Conservation (phyloP, 495 filamentous ascomycete species). For the Parachaetomium inaequale region DNA sequence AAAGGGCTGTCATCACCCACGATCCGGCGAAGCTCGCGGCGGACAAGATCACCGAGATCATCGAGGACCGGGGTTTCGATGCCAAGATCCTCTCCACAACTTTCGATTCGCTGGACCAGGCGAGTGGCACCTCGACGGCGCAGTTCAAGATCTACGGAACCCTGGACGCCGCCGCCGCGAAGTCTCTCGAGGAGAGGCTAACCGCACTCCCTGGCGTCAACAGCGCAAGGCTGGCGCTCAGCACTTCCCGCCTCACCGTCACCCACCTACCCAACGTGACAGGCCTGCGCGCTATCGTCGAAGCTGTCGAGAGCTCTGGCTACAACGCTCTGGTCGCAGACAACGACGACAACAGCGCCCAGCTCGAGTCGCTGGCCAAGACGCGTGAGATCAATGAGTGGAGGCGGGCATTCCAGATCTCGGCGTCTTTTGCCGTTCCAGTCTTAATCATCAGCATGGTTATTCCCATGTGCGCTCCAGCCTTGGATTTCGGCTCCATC, state of each 20-base stretch:
- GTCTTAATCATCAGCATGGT: conserved; percentile 94
- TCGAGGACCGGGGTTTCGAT: conserved; percentile 90
- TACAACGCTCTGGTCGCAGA: conserved; percentile 89
- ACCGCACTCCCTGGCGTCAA: conserved; percentile 63
- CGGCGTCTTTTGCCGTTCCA: conserved; percentile 76
- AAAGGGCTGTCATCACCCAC: conserved; percentile 85
- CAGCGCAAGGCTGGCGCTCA: conserved; percentile 66
- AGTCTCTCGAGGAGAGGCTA: conserved; percentile 66
- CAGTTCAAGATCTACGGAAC: conserved; percentile 84
- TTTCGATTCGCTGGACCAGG: conserved; percentile 43
- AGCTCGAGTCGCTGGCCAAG: conserved; percentile 92
- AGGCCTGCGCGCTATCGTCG: conserved; percentile 79
- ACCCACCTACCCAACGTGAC: conserved; percentile 64
- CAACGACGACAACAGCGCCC: conserved; percentile 92
- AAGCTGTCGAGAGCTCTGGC: conserved; percentile 70
- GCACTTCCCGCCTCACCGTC: conserved; percentile 64
- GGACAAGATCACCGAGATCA: conserved; percentile 76
- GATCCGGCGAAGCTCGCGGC: conserved; percentile 63
- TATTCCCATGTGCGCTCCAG: conserved; percentile 70
- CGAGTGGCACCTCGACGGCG: conserved; percentile 50
- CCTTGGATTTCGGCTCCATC: conserved; percentile 68
- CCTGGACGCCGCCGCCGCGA: conserved; percentile 64
- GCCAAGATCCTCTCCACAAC: conserved; percentile 70
- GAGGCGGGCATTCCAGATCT: conserved; percentile 72
- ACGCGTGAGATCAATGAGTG: conserved; percentile 95